Percentiles rank a stretch among this genome's conserved stretches.
phyloP scores from a whole-genome alignment of 176 grass and related monocot genomes.

The Bothriochloa decipiens region DNA sequence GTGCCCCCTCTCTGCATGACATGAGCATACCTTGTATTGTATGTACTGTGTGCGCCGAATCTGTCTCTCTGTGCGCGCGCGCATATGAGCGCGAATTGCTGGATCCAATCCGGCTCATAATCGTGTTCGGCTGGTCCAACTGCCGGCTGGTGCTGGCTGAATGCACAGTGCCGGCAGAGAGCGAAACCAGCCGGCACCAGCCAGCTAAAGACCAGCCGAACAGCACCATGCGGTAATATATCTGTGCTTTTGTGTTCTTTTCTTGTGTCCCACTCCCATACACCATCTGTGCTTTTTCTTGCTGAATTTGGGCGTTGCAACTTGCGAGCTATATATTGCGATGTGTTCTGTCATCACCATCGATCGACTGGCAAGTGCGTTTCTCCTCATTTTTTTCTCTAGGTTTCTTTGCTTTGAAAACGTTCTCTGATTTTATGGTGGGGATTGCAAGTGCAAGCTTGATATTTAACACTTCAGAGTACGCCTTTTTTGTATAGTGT shows the following conservation, averaged over 20 bases:
- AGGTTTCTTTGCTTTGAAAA: slow-evolving; percentile 8
- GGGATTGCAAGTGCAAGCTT: not conserved
- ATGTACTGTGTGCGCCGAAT: slow-evolving; percentile 33
- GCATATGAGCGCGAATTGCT: not conserved
- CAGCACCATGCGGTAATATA: not conserved
- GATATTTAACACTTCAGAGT: not conserved
- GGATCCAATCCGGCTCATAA: slow-evolving; percentile 8
- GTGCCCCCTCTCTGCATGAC: slow-evolving; percentile 31
- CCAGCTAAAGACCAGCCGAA: no score
- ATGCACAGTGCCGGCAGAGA: no score
- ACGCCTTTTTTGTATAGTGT: not conserved
- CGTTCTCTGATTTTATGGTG: slow-evolving; percentile 50
- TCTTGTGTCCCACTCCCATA: not conserved
- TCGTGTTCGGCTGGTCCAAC: no score
- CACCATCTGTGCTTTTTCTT: not conserved
- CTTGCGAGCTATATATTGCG: slow-evolving; percentile 24
- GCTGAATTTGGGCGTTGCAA: not conserved
- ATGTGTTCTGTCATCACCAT: slow-evolving; percentile 32
- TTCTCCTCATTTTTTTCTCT: not conserved
- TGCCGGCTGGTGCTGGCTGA: no score
- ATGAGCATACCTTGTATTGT: slow-evolving; percentile 48
- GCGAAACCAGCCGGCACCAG: no score
- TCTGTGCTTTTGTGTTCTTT: slow-evolving; percentile 7
- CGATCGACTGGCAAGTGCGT: not conserved
- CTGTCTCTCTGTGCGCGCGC: not conserved